phyloP scores from a whole-genome alignment of 176 grass and related monocot species.

The Aegilops sharonensis region DNA sequence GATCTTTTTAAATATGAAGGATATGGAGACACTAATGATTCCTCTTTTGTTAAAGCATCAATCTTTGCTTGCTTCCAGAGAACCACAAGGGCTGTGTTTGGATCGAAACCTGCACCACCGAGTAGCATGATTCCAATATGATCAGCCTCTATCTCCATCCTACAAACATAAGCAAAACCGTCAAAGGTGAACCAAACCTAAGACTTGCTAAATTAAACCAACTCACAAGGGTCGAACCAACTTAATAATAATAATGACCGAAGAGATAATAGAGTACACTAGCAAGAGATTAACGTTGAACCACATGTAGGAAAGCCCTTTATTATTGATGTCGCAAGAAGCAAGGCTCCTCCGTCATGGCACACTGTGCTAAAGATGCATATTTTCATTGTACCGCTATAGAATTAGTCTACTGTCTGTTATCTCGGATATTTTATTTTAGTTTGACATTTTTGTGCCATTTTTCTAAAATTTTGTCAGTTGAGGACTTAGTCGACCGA shows the following conservation, averaged over 20 bases:
- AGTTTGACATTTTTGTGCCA: too few relatives aligned
- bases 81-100: neutral
- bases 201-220: neutral
- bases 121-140: neutral
- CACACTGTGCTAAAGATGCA: too few relatives aligned
- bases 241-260: neutral
- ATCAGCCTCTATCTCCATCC: neutral
- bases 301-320: neutral
- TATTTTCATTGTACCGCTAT: too few relatives aligned
- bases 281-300: neutral
- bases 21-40: too few relatives aligned
- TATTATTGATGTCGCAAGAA: too few relatives aligned
- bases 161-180: neutral
- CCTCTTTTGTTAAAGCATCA: neutral
- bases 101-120: neutral
- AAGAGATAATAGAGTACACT: neutral
- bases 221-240: neutral
- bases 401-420: too few relatives aligned
- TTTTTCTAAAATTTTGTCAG: too few relatives aligned
- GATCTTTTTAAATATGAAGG: neutral
- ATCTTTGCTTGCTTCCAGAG: neutral
- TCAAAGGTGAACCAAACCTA: neutral
- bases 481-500: too few relatives aligned
- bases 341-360: too few relatives aligned
- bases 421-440: too few relatives aligned